Conservation (phyloP, 1,284 basidiomycete genomes). For the Coniferiporia weirii region DNA sequence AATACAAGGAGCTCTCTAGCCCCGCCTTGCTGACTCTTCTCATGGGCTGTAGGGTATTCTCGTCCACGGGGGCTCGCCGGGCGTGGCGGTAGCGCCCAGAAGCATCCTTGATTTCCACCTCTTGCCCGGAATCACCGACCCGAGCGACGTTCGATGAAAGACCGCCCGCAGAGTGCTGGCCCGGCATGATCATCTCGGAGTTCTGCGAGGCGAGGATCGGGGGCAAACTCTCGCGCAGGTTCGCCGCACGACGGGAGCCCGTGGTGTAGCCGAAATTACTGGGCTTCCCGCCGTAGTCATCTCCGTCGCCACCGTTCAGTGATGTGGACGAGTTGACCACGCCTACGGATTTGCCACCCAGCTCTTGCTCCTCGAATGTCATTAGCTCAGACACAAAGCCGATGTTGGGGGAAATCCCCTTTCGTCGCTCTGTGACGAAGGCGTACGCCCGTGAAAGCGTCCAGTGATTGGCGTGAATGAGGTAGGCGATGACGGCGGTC, state of each 20-base stretch:
- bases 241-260: constrained; percentile 46
- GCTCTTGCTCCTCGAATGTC: constrained; percentile 89
- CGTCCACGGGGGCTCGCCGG: constrained; percentile 78
- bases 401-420: constrained; percentile 95
- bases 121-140: constrained; percentile 62
- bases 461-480: constrained; percentile 97
- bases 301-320: constrained; percentile 25
- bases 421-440: constrained; percentile 85
- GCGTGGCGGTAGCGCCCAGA: constrained; percentile 81
- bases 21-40: constrained; percentile 86
- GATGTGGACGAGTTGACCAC: constrained; percentile 49
- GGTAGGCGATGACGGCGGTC: constrained; percentile 95
- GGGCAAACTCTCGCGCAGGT: constrained; percentile 73
- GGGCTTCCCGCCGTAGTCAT: constrained; percentile 24
- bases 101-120: constrained; percentile 80
- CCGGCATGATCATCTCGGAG: constrained; percentile 26
- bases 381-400: constrained; percentile 97
- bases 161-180: constrained; percentile 21
- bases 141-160: constrained; percentile 17
- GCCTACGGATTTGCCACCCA: constrained; percentile 77
- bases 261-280: constrained; percentile 30
- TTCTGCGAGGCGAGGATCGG: constrained; percentile 42
- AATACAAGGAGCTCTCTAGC: constrained; percentile 52
- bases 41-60: constrained; percentile 80
- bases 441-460: constrained; percentile 85